These are phyloP conservation scores for Punica granatum DNA, from an alignment of 345 rosid genomes.

Conservation along the genomic window DNA sequence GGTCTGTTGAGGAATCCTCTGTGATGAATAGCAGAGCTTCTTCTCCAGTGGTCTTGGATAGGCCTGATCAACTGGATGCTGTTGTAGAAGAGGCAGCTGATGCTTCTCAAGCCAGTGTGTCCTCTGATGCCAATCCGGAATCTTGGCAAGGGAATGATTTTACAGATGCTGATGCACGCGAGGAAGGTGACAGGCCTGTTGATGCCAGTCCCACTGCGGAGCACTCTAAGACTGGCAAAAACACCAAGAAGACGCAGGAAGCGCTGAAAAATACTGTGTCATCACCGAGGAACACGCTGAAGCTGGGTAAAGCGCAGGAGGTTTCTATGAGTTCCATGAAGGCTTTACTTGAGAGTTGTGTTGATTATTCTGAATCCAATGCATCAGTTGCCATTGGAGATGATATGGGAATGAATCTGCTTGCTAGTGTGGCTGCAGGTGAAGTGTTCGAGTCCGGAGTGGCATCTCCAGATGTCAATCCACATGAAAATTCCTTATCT, in stretches of 20 bases:
- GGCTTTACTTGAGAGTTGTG: slow-evolving; percentile 91
- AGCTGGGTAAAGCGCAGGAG: slow-evolving; percentile 42
- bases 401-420: slow-evolving; percentile 91
- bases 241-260: slow-evolving; percentile 30
- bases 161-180: slow-evolving; percentile 42
- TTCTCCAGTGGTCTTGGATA: slow-evolving; percentile 49
- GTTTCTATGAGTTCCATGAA: slow-evolving; percentile 63
- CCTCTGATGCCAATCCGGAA: slow-evolving; percentile 38
- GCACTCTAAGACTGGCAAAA: slow-evolving; percentile 28
- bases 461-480: slow-evolving; percentile 48
- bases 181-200: slow-evolving; percentile 48
- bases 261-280: slow-evolving; percentile 31
- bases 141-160: slow-evolving; percentile 59
- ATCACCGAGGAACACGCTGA: slow-evolving; percentile 35
- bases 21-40: slow-evolving; percentile 45
- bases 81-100: slow-evolving; percentile 40
- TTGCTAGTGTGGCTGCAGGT: slow-evolving; percentile 92
- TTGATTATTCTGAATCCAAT: slow-evolving; percentile 50
- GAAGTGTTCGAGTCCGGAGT: slow-evolving; percentile 61
- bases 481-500: slow-evolving; percentile 24
- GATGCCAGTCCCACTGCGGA: slow-evolving; percentile 36
- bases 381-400: slow-evolving; percentile 44
- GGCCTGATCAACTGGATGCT: slow-evolving; percentile 45
- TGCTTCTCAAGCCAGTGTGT: slow-evolving; percentile 24
- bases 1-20: slow-evolving; percentile 53